Evolutionary conservation across 1,284 basidiomycete species (phyloP).

Genomic region (Sporisorium exsertum): DNA sequence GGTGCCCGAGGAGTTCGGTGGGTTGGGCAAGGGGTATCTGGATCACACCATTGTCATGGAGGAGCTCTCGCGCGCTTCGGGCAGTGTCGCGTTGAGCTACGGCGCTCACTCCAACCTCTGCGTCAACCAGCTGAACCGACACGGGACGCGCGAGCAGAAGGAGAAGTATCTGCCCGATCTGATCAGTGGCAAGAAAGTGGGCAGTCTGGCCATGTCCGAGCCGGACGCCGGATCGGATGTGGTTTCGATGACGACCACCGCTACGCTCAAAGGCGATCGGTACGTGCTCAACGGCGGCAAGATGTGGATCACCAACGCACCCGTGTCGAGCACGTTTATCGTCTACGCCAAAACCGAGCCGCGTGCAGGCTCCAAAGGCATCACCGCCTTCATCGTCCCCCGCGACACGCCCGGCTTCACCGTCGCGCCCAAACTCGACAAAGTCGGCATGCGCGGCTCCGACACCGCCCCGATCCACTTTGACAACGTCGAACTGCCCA

Average conservation of each 20-base stretch:
- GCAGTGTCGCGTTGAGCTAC: constrained; percentile 89
- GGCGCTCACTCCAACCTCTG: constrained; percentile 78
- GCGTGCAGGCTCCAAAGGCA: constrained; percentile 83
- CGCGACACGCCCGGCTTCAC: constrained; percentile 84
- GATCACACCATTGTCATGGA: constrained; percentile 66
- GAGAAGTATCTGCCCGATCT: constrained; percentile 87
- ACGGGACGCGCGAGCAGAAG: constrained; percentile 88
- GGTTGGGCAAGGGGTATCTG: constrained; percentile 58
- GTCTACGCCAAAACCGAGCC: constrained; percentile 92
- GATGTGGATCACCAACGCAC: constrained; percentile 97
- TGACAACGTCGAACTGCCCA: constrained; percentile 86
- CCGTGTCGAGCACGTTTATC: constrained; percentile 86
- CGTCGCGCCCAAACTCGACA: constrained; percentile 89
- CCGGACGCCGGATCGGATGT: constrained; percentile 91
- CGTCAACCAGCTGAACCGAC: constrained; percentile 79
- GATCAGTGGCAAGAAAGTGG: constrained; percentile 83
- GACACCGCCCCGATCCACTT: constrained; percentile 95
- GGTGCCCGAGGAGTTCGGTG: constrained; percentile 56
- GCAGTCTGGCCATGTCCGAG: constrained; percentile 93
- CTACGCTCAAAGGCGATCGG: constrained; percentile 80
- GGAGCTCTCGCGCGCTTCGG: constrained; percentile 84
- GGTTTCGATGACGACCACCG: constrained; percentile 85
- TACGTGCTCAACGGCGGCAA: constrained; percentile 89
- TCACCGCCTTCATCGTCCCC: constrained; percentile 92
- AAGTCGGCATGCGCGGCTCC: constrained; percentile 94